Evolutionary conservation across 192 early-diverging fungal genomes (phyloP).

Genomic region (Linnemannia exigua): DNA sequence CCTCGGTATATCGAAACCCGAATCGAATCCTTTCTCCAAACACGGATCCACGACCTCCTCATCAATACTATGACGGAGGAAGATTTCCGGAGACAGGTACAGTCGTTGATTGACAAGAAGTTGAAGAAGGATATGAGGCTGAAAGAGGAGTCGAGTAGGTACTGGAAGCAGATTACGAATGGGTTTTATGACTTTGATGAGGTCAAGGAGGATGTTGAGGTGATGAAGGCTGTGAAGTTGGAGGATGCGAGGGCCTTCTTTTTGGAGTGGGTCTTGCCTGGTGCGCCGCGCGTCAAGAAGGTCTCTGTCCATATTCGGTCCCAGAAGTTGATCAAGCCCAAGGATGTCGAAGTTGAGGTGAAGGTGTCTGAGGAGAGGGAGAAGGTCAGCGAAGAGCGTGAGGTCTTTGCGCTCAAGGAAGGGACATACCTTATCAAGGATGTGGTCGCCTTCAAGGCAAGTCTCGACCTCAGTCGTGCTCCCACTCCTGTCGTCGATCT

Average conservation of each 20-base stretch:
- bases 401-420: constrained; percentile 39
- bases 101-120: constrained; percentile 72
- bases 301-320: constrained; percentile 62
- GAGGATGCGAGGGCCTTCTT: constrained; percentile 31
- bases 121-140: constrained; percentile 86
- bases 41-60: constrained; percentile 42
- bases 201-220: constrained; percentile 17
- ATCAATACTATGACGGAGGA: constrained; percentile 69
- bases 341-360: not conserved
- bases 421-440: constrained; percentile 58
- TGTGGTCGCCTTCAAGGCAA: constrained; percentile 60
- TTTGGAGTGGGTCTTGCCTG: constrained; percentile 11
- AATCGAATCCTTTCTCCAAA: constrained; percentile 77
- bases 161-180: constrained; percentile 78
- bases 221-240: constrained; percentile 24
- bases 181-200: constrained; percentile 85
- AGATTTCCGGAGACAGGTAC: constrained; percentile 76
- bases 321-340: constrained; percentile 24
- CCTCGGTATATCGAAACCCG: constrained; percentile 82
- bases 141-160: constrained; percentile 72
- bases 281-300: constrained; percentile 11
- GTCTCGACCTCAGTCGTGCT: constrained; percentile 56
- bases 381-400: constrained; percentile 16
- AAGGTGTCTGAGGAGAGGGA: not conserved
- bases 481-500: constrained; percentile 52